phyloP scores from a whole-genome alignment of 176 grass and related monocot genomes.

The Neostapfia colusana region DNA sequence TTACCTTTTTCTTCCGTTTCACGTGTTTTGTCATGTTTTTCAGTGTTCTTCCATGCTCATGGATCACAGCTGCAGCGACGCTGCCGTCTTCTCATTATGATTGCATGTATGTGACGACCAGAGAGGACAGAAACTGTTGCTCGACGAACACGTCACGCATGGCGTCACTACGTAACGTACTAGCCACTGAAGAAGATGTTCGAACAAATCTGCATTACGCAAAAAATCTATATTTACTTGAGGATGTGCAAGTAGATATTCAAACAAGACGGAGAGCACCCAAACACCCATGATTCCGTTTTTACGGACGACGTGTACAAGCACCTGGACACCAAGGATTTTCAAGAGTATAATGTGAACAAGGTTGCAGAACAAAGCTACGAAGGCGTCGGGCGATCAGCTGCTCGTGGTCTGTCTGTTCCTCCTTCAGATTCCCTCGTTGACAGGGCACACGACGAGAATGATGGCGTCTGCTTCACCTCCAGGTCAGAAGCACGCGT shows the following conservation, averaged over 20 bases:
- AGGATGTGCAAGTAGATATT: background rate
- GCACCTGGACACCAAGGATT: too few relatives aligned
- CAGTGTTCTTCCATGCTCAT: background rate
- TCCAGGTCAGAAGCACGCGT: conserved; percentile 42
- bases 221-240: background rate
- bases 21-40: background rate
- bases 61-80: background rate
- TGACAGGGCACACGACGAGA: background rate
- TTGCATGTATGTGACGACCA: background rate
- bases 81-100: background rate
- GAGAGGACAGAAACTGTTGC: background rate
- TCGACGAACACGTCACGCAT: background rate
- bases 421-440: background rate
- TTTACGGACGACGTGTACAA: too few relatives aligned
- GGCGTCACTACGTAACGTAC: background rate
- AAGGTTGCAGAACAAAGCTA: too few relatives aligned
- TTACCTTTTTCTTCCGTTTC: too few relatives aligned
- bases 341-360: too few relatives aligned
- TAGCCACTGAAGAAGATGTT: background rate
- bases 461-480: background rate
- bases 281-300: background rate
- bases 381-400: too few relatives aligned
- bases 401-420: background rate
- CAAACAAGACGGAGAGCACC: too few relatives aligned
- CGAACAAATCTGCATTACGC: too few relatives aligned